These are phyloP conservation scores for Xerocomus brunneocitrinus DNA, from an alignment of 768 basidiomycete genomes.

Conservation along the genomic window DNA sequence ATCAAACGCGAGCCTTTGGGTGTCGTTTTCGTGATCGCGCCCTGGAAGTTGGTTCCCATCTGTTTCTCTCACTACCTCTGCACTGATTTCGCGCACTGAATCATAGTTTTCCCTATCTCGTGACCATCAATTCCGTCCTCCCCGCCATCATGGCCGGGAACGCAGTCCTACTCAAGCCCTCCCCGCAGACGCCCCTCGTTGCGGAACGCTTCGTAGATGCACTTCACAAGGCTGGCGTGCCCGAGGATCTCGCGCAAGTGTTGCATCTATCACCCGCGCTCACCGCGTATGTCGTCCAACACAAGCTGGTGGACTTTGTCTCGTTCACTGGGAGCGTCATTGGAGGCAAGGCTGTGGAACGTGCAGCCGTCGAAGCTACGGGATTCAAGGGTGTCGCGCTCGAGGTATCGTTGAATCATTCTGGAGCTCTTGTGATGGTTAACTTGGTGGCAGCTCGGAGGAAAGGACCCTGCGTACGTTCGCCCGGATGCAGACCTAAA, in stretches of 20 bases:
- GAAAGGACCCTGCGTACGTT: constrained; percentile 98
- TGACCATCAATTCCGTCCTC: constrained; percentile 85
- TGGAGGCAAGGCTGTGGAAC: constrained; percentile 71
- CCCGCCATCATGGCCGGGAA: constrained; percentile 92
- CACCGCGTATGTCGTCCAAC: constrained; percentile 55
- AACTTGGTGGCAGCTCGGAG: constrained; percentile 67
- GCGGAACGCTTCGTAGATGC: constrained; percentile 77
- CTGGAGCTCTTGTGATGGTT: background rate
- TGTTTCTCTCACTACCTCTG: background rate
- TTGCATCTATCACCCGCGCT: constrained; percentile 67
- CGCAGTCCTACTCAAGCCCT: constrained; percentile 88
- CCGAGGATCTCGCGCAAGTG: constrained; percentile 67
- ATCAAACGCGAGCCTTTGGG: constrained; percentile 85
- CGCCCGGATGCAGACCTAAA: constrained; percentile 78
- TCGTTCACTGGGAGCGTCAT: constrained; percentile 87
- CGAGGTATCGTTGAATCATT: constrained; percentile 48
- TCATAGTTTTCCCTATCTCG: constrained; percentile 80
- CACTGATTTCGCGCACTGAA: background rate
- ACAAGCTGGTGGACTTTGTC: constrained; percentile 71
- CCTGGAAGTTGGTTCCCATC: constrained; percentile 76
- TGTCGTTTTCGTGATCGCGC: constrained; percentile 81
- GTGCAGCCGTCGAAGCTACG: constrained; percentile 56
- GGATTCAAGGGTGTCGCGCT: constrained; percentile 86
- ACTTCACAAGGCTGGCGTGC: constrained; percentile 73
- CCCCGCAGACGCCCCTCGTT: constrained; percentile 89